Percentiles rank a stretch among this genome's conserved stretches.
Conservation (phyloP, 2,329 filamentous ascomycete species). For the Drechslerella coelobrocha region DNA sequence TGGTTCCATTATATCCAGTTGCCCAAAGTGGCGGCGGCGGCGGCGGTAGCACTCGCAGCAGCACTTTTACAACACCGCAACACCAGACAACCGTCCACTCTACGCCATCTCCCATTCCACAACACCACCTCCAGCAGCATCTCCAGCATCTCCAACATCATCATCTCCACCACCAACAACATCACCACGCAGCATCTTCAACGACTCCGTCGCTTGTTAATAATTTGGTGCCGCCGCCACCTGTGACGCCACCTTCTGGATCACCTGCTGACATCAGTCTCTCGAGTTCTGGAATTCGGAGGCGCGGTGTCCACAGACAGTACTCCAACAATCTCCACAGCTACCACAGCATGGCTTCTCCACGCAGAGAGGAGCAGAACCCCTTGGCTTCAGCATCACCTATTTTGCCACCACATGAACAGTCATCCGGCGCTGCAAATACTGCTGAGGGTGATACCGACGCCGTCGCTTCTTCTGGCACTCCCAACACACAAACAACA, state of each 20-base stretch:
- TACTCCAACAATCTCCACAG: slow-evolving; percentile 45
- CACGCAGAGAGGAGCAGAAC: slow-evolving; percentile 37
- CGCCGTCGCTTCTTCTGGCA: slow-evolving; percentile 6
- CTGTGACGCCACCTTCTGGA: neutral
- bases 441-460: neutral
- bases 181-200: slow-evolving; percentile 11
- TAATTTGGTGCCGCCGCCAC: neutral
- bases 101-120: slow-evolving; percentile 28
- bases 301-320: slow-evolving; percentile 43
- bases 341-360: slow-evolving; percentile 48
- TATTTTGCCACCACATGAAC: neutral
- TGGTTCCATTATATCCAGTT: slow-evolving; percentile 39
- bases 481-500: slow-evolving; percentile 33
- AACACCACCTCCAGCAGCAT: neutral
- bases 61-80: slow-evolving; percentile 43
- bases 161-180: slow-evolving; percentile 17
- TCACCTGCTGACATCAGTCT: slow-evolving; percentile 44
- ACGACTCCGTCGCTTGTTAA: slow-evolving; percentile 11
- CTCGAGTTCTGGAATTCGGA: slow-evolving; percentile 41
- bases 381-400: slow-evolving; percentile 29
- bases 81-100: slow-evolving; percentile 25
- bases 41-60: neutral
- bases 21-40: slow-evolving; percentile 12
- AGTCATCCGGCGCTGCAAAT: neutral
- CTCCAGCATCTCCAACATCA: slow-evolving; percentile 11